These are phyloP conservation scores for Tripterygium wilfordii DNA, from an alignment of 177 flowering plant genomes.

Conservation along the genomic window DNA sequence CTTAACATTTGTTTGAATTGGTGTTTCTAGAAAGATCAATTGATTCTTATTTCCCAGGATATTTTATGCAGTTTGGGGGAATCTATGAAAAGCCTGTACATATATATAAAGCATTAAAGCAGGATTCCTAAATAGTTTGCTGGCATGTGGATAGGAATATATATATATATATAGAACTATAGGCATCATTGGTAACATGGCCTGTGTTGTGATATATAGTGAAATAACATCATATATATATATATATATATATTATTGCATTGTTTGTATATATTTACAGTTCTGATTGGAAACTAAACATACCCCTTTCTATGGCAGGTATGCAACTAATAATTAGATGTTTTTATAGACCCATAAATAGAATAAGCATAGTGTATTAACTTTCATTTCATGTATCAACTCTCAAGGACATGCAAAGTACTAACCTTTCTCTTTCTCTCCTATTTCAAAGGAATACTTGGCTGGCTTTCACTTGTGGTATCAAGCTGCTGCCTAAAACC, in stretches of 20 bases:
- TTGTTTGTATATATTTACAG: background rate
- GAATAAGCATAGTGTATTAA: conserved; percentile 2
- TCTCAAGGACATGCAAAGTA: conserved; percentile 14
- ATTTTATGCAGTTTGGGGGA: conserved; percentile 37
- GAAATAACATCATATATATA: too few relatives aligned
- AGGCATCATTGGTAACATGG: background rate
- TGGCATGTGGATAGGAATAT: conserved; percentile 51
- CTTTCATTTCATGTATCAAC: conserved; percentile 19
- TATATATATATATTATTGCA: too few relatives aligned
- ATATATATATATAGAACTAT: conserved; percentile 22
- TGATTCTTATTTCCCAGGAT: conserved; percentile 40
- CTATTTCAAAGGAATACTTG: conserved; percentile 4
- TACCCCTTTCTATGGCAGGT: background rate
- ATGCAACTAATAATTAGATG: background rate
- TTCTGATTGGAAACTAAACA: background rate
- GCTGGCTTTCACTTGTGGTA: conserved; percentile 7
- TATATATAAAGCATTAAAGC: conserved; percentile 24
- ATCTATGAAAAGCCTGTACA: conserved; percentile 22
- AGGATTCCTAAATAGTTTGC: conserved; percentile 26
- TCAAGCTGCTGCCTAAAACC: conserved; percentile 10
- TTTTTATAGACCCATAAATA: background rate
- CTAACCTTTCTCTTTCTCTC: conserved; percentile 8
- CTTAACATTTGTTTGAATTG: conserved; percentile 12
- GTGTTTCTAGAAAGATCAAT: conserved; percentile 18
- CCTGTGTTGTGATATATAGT: background rate